Evolutionary conservation across 1,284 basidiomycete genomes (phyloP), one percentile per base, ranked within the genome.

Genomic region (Megacollybia platyphylla): DNA sequence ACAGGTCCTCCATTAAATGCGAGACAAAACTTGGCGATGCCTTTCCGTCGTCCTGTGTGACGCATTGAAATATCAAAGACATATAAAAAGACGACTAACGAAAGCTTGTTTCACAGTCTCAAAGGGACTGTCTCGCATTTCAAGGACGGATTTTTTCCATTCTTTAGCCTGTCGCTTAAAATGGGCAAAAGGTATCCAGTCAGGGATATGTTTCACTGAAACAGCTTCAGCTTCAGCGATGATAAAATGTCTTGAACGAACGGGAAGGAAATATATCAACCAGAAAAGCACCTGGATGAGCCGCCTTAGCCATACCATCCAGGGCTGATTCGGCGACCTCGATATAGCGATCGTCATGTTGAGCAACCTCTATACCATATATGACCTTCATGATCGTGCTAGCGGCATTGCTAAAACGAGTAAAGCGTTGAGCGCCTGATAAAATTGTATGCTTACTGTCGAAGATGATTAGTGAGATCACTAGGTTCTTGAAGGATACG

Each of bases 381-480:
- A 58, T 57, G 9, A 65, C 58, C 7, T 61, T 64, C 56, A 64
- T 61, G 44, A 62, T 62, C 3, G 58, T 56, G 38, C 64, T 62
- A 7, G 61, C 67, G 13, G 64, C 56, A 45, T 64, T 65, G 36
- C 68, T 70, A 45, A 18, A 40, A 37, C 34, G 36, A 9, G n/a
- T n/a, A 13, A 11, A 38, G 36, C 32, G 15, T 34, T 7, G 7
- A 41, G 6, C 18, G 9, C 3, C 7, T 9, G 17, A 38, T 15
- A 15, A 15, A 5, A 32, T 3, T 29, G 11, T 11, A 31, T 39
- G 51, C 64, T 51, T 47, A 71, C 70, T 64, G 64, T 27, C 65
- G 57, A 9, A 72, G 56, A 47, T 70, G 68, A 38, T 65, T 56
- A 0, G 59, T 54, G 37, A 70, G 58, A 15, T 63, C 48, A 5